Evolutionary conservation across 352 stramenopile species (phyloP), one percentile per base, ranked within the genome.

Genomic region (Phytopythium ostracodes): DNA sequence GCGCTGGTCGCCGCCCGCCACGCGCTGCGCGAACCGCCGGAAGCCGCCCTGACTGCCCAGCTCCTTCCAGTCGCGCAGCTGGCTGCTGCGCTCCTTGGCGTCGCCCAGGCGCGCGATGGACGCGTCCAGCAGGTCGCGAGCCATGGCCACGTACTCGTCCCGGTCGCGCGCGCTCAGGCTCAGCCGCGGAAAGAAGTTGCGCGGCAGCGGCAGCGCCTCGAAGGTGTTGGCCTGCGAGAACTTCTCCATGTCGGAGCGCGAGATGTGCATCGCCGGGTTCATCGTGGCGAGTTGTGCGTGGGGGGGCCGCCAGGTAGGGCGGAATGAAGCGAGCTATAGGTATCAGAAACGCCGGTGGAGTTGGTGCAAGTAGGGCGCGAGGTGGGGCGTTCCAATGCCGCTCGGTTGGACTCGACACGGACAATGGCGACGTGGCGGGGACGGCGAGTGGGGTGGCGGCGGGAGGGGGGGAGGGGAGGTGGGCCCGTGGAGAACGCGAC

Each of bases 151-250:
- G 63, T 89, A 87, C 35, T 78, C 71, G 22, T 76, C 62, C 44
- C 71, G 57, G 35, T 75, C 63, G 15, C 64, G 61, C 10, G 58
- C 24, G 12, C 71, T 76, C 64, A 89, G 69, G 4, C 59, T 65
- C 10, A 85, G 52, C 3, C 70, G 72, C 12, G 66, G 59, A 55
- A 91, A 91, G 65, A 75, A 73, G 50, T 77, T 65, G 55, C 70
- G 60, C 25, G 68, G 71, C 33, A 91, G 76, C 56, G 81, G 81
- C n/a, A 91, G 67, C 22, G 81, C 59, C 54, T 94, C 82, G 68
- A 91, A 94, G 22, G 89, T 65, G 52, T 87, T 77, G 22, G 82
- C 69, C 31, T 57, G 35, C 24, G 89, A 53, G 42, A 94, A 62
- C 24, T 64, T 61, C 20, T 91, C 71, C 35, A 92, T 81, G 24